Evolutionary conservation across 768 basidiomycete species (phyloP).

Genomic region (Tricholoma sp.): DNA sequence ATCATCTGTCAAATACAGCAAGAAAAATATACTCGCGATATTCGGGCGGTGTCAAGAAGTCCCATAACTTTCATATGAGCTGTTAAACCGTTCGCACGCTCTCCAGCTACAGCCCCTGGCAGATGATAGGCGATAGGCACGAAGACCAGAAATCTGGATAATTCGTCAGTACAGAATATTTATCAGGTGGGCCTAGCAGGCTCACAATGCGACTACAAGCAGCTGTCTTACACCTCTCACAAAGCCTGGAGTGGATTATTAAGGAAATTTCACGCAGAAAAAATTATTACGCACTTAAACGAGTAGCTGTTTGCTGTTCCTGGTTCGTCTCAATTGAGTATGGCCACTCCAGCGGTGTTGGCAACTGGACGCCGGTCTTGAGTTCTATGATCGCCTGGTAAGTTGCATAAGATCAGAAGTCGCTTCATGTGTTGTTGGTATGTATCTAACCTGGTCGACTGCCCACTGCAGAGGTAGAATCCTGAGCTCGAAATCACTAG

Average conservation of each 20-base stretch:
- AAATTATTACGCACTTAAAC: constrained; percentile 44
- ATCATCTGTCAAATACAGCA: background rate
- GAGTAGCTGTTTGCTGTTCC: constrained; percentile 48
- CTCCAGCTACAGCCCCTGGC: constrained; percentile 62
- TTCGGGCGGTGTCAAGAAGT: constrained; percentile 61
- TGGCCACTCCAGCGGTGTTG: constrained; percentile 68
- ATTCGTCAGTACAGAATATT: background rate
- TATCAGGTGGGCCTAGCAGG: background rate
- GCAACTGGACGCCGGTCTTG: constrained; percentile 48
- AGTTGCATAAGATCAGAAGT: constrained; percentile 1
- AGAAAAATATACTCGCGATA: constrained; percentile 35
- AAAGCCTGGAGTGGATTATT: constrained; percentile 36
- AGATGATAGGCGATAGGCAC: constrained; percentile 76
- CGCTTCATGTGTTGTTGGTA: background rate
- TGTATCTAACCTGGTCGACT: constrained; percentile 54
- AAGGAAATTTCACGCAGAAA: constrained; percentile 5
- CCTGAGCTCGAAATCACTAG: constrained; percentile 62
- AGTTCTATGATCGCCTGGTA: constrained; percentile 67
- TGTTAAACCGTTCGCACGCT: constrained; percentile 61
- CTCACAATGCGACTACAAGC: constrained; percentile 64
- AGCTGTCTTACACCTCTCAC: constrained; percentile 57
- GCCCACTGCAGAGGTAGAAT: constrained; percentile 76
- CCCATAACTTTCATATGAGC: constrained; percentile 81
- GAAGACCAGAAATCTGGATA: constrained; percentile 58
- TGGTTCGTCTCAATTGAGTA: constrained; percentile 65